phyloP scores from a whole-genome alignment of 2,329 filamentous ascomycete genomes.

The Didymella arachidicola region DNA sequence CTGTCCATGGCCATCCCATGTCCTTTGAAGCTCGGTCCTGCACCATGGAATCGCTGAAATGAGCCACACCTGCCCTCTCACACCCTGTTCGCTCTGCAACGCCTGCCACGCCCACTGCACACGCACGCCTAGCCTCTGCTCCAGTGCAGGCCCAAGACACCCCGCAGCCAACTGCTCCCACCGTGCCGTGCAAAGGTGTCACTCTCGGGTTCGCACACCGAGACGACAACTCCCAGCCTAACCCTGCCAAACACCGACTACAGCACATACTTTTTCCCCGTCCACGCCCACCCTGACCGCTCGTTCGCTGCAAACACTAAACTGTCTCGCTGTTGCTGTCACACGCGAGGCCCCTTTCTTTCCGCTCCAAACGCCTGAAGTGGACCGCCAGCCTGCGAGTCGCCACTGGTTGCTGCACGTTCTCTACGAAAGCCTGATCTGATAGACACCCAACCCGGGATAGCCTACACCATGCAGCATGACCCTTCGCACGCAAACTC shows the following conservation, averaged over 20 bases:
- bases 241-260: conserved; percentile 7
- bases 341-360: background rate
- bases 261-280: conserved; percentile 4
- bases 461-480: conserved; percentile 5
- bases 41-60: conserved; percentile 5
- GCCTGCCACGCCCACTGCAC: conserved; percentile 4
- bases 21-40: conserved; percentile 11
- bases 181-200: conserved; percentile 9
- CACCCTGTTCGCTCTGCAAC: background rate
- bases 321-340: background rate
- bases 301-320: background rate
- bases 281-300: background rate
- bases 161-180: conserved; percentile 7
- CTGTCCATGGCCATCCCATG: background rate
- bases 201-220: background rate
- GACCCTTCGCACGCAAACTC: conserved; percentile 2
- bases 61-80: conserved; percentile 3
- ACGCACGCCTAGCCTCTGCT: conserved; percentile 26
- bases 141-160: conserved; percentile 14
- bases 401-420: conserved; percentile 13
- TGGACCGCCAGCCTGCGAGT: background rate
- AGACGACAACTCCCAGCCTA: conserved; percentile 7
- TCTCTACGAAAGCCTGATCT: conserved; percentile 12
- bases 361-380: conserved; percentile 1
- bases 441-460: conserved; percentile 2